These are phyloP conservation scores for Conticribra guillardii DNA, from an alignment of 108 stramenopile species.

Conservation along the genomic window DNA sequence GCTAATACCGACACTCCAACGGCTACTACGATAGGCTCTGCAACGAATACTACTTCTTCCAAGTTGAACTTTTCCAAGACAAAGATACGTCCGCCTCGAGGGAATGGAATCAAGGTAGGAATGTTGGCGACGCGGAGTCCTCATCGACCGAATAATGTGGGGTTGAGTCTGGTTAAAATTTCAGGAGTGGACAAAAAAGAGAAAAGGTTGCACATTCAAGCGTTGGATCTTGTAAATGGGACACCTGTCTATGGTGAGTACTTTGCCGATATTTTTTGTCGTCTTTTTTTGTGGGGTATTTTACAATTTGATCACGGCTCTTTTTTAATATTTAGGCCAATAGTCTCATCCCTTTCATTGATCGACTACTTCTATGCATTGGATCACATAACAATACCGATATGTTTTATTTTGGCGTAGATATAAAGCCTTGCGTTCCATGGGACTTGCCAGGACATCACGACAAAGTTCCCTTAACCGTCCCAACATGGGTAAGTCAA, in stretches of 20 bases:
- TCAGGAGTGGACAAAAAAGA: slow-evolving; percentile 58
- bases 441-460: slow-evolving; percentile 76
- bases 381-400: no score
- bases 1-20: slow-evolving; percentile 87
- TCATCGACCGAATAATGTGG: slow-evolving; percentile 95
- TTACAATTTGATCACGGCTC: no score
- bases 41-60: slow-evolving; percentile 17
- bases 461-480: slow-evolving; percentile 31
- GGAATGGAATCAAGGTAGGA: slow-evolving; percentile 86
- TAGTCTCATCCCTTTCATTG: no score
- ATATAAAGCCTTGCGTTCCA: slow-evolving; percentile 93
- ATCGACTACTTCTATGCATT: no score
- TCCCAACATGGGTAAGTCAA: slow-evolving; percentile 74
- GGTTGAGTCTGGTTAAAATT: slow-evolving; percentile 85
- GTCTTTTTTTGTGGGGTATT: no score
- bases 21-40: neutral
- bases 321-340: no score
- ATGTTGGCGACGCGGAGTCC: slow-evolving; percentile 94
- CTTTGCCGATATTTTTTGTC: neutral
- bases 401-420: slow-evolving; percentile 33
- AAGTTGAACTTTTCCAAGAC: slow-evolving; percentile 56
- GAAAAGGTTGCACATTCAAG: slow-evolving; percentile 63
- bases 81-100: slow-evolving; percentile 80
- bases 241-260: slow-evolving; percentile 81
- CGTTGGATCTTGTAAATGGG: slow-evolving; percentile 88